Base-by-base conservation (phyloP, 1,284 basidiomycete species). In the Pholiota adiposa region DNA sequence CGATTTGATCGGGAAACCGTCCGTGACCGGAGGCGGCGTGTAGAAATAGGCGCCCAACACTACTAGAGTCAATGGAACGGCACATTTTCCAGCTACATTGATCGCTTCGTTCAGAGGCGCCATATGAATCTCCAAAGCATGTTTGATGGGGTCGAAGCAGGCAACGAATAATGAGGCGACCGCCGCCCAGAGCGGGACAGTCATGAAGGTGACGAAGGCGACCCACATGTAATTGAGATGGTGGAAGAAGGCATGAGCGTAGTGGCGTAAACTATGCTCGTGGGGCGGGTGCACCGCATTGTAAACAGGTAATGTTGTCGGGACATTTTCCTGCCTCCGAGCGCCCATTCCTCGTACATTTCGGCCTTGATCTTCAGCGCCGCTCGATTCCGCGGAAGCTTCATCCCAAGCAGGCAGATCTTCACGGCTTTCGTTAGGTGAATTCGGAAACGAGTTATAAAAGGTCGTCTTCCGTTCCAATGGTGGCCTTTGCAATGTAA, bases 41-140 rank as follows among this genome's bases (percentile, higher is more conserved):
- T 92, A 89, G 74, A 97, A 97, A 80, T 96, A 97, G 6, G 93
- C 94, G 16, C 96, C 96, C 44, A 98, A 87, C 7, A 97, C 94
- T 61, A 98, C 84, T 38, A 98, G 80, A 2, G 96, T 97, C 23
- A 97, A 72, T 0, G 96, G 96, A 64, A 98, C 90, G 0, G 92
- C 93, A 69, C 93, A 96, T 66, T 84, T 85, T 1, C 94, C 93
- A 0, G 91, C 89, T 25, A 81, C 78, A 21, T 79, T 81, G 62
- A 96, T 77, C 0, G 93, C 90, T 48, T 87, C 85, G 67, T 89
- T 92, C 58, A 96, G 74, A 0, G 92, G 89, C 41, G 80, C 78
- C 69, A 91, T 75, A 63, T 86, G 85, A 3, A 76, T 70, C 19
- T 87, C 83, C 51, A 96, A 79, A 11, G 80, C 67, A 57, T 88